phyloP scores from a whole-genome alignment of 495 filamentous ascomycete species.

The Aspergillus funiculosus region DNA sequence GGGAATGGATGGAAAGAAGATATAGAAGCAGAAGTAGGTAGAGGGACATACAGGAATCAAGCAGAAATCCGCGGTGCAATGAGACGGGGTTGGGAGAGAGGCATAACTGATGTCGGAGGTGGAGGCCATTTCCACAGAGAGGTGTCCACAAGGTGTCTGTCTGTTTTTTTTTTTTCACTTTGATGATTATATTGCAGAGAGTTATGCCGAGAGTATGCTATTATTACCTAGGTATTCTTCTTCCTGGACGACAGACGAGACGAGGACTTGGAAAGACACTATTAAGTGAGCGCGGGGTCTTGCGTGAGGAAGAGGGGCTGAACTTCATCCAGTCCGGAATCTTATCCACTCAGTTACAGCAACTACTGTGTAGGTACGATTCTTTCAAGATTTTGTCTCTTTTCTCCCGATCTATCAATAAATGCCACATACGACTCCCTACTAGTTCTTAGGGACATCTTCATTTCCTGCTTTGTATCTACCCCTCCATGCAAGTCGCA shows the following conservation, averaged over 20 bases:
- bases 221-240: no score
- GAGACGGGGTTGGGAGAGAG: conserved; percentile 54
- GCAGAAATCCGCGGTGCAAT: conserved; percentile 77
- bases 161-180: no score
- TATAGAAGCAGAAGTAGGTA: background rate
- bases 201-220: background rate
- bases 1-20: background rate
- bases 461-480: background rate
- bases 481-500: background rate
- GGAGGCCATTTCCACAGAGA: conserved; percentile 14
- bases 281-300: background rate
- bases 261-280: background rate
- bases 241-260: background rate
- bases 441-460: no score
- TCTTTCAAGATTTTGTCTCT: no score
- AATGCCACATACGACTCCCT: no score
- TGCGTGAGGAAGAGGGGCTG: background rate
- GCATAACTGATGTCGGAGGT: conserved; percentile 10
- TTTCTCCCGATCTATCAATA: no score
- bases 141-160: background rate
- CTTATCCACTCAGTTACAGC: no score
- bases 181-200: background rate
- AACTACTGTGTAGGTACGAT: no score
- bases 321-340: background rate
- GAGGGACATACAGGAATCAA: conserved; percentile 60